These are phyloP conservation scores for Angomonas ambiguus DNA, from an alignment of 208 protist species.

Conservation along the genomic window DNA sequence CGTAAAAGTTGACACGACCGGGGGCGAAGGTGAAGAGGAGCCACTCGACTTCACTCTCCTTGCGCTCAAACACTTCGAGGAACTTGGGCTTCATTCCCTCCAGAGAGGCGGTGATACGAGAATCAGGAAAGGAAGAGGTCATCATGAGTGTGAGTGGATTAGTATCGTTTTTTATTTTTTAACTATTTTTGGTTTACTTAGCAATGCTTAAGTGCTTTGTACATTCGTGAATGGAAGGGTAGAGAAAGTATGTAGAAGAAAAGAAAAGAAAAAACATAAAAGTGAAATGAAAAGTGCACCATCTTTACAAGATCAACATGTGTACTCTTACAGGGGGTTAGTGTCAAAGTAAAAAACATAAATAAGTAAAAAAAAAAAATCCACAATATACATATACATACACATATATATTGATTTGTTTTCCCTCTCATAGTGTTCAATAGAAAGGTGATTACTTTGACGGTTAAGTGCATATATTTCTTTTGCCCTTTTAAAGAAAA, in stretches of 20 bases:
- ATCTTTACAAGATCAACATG: too few relatives aligned
- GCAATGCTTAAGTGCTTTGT: neutral
- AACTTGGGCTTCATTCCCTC: constrained; percentile 52
- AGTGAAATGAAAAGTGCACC: neutral
- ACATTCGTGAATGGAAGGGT: neutral
- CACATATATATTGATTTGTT: neutral
- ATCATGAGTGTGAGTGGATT: constrained; percentile 4
- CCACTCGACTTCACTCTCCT: constrained; percentile 41
- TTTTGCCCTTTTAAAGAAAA: neutral
- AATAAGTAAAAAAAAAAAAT: neutral
- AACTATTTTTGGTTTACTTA: constrained; percentile 1
- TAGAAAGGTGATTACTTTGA: too few relatives aligned
- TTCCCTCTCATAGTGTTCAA: too few relatives aligned
- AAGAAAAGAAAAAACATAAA: neutral
- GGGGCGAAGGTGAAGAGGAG: constrained; percentile 57
- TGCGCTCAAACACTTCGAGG: constrained; percentile 37
- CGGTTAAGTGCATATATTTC: neutral
- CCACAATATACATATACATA: neutral
- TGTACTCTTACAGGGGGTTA: neutral
- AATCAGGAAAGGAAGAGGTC: constrained; percentile 35
- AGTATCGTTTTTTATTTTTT: neutral
- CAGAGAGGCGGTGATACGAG: constrained; percentile 33
- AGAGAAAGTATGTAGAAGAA: constrained; percentile 1
- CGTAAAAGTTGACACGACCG: constrained; percentile 81
- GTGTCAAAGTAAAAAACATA: neutral